phyloP scores from a whole-genome alignment of 768 basidiomycete genomes.

The Boletus insuetus region DNA sequence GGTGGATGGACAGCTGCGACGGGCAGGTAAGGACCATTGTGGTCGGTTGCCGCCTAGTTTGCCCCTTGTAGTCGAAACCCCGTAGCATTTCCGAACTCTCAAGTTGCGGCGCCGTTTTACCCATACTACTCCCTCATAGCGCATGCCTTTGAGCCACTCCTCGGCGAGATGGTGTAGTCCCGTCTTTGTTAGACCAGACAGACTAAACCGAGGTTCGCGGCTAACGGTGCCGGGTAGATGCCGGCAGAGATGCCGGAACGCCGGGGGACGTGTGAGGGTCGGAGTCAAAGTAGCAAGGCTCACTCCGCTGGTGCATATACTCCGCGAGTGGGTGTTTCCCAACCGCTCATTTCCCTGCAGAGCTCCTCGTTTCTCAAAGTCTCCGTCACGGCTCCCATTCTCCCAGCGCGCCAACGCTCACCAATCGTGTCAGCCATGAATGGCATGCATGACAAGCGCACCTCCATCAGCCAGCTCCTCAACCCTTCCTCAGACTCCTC shows the following conservation, averaged over 20 bases:
- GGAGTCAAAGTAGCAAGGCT: conserved; percentile 24
- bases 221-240: conserved; percentile 17
- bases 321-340: conserved; percentile 34
- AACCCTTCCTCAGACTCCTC: conserved; percentile 45
- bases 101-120: too few relatives aligned
- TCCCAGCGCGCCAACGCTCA: conserved; percentile 10
- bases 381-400: conserved; percentile 2
- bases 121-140: too few relatives aligned
- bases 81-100: too few relatives aligned
- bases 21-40: background rate
- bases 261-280: conserved; percentile 16
- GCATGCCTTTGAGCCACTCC: too few relatives aligned
- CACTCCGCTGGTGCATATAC: conserved; percentile 30
- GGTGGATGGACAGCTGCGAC: background rate
- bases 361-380: conserved; percentile 19
- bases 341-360: conserved; percentile 28
- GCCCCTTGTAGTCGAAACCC: too few relatives aligned
- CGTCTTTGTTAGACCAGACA: background rate
- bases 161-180: too few relatives aligned
- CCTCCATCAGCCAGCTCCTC: conserved; percentile 49
- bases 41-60: too few relatives aligned
- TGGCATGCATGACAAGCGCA: conserved; percentile 47
- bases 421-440: conserved; percentile 34
- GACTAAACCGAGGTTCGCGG: conserved; percentile 29
- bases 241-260: conserved; percentile 24